Conservation (phyloP, 1,284 basidiomycete genomes). For the Ustilago esculenta region DNA sequence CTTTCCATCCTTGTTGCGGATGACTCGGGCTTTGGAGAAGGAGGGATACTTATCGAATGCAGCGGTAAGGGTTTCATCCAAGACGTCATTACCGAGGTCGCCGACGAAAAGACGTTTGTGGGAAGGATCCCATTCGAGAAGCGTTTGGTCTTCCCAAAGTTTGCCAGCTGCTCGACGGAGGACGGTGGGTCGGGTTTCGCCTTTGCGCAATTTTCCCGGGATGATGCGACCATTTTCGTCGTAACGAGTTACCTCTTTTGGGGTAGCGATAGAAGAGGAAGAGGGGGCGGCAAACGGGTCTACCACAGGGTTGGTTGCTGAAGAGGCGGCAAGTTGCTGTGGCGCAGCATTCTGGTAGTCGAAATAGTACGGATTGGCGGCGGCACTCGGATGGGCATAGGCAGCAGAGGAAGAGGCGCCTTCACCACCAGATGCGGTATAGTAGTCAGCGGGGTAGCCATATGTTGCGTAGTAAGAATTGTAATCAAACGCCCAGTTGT, state of each 20-base stretch:
- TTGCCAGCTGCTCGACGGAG: conserved; percentile 92
- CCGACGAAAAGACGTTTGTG: conserved; percentile 99
- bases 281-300: conserved; percentile 15
- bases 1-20: conserved; percentile 83
- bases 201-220: conserved; percentile 73
- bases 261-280: neutral
- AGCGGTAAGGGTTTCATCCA: conserved; percentile 88
- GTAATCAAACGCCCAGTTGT: conserved; percentile 66
- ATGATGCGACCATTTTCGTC: conserved; percentile 42
- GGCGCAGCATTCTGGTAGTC: conserved; percentile 6
- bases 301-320: conserved; percentile 1
- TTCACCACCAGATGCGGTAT: conserved; percentile 31
- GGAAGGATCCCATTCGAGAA: conserved; percentile 96
- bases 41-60: conserved; percentile 89
- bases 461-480: conserved; percentile 58
- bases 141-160: conserved; percentile 96
- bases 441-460: conserved; percentile 51
- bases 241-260: conserved; percentile 14
- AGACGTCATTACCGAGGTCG: conserved; percentile 97
- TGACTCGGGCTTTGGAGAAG: conserved; percentile 93
- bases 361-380: conserved; percentile 22
- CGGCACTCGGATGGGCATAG: conserved; percentile 7
- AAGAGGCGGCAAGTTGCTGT: neutral
- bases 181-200: conserved; percentile 92
- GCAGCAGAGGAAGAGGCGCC: conserved; percentile 20